Percentiles rank a stretch among this genome's conserved stretches.
Conservation (phyloP, 2,329 filamentous ascomycete genomes). For the Penicillium vulpinum region DNA sequence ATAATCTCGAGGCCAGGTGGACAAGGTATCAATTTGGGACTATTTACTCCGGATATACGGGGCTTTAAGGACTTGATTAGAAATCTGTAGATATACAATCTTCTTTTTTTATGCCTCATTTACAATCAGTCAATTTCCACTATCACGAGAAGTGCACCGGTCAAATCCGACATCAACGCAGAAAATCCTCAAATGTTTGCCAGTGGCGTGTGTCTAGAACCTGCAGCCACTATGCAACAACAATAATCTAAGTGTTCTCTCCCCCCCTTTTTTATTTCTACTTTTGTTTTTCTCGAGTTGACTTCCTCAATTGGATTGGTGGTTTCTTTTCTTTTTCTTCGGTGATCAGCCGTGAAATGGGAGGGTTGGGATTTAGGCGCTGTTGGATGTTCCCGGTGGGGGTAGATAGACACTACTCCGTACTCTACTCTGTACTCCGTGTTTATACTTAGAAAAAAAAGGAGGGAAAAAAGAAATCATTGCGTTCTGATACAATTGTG, state of each 20-base stretch:
- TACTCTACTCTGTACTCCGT: background rate
- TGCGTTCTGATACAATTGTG: conserved; percentile 6
- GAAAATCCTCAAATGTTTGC: conserved; percentile 1
- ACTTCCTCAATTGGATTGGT: background rate
- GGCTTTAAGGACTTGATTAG: background rate
- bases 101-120: background rate
- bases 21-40: background rate
- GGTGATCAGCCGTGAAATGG: background rate
- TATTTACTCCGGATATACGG: background rate
- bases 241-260: background rate
- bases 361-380: background rate
- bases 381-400: background rate
- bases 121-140: background rate
- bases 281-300: background rate
- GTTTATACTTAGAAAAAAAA: background rate
- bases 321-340: background rate
- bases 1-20: background rate
- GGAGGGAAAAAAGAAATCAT: conserved; percentile 1
- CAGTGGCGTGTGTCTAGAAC: conserved; percentile 9
- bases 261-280: background rate
- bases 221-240: conserved; percentile 11
- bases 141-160: background rate
- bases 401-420: background rate
- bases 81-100: background rate
- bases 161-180: background rate